Conservation (phyloP, 108 stramenopile genomes). For the Pseudonitzschia multiseries region DNA sequence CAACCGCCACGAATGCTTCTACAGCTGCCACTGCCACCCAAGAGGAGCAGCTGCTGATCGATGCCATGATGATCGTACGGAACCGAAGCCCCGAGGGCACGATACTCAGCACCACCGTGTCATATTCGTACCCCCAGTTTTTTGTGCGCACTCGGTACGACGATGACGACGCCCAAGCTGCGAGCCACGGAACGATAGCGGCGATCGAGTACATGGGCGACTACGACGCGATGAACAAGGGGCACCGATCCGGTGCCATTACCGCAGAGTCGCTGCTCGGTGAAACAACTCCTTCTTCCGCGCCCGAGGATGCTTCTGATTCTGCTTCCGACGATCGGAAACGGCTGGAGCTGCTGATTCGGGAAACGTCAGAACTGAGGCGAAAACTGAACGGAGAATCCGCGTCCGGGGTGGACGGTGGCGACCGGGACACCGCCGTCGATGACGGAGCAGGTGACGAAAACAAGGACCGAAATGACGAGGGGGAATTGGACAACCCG, state of each 20-base stretch:
- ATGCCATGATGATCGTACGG: background rate
- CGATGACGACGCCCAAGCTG: background rate
- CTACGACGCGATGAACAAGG: constrained; percentile 21
- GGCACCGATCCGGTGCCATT: constrained; percentile 14
- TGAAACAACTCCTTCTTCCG: too few relatives aligned
- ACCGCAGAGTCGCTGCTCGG: constrained; percentile 7
- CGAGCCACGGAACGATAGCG: too few relatives aligned
- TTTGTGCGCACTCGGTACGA: constrained; percentile 1
- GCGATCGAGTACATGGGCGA: constrained; percentile 19
- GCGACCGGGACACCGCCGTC: background rate
- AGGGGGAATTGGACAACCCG: background rate
- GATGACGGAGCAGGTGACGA: background rate
- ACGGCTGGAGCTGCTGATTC: too few relatives aligned
- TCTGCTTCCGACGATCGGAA: too few relatives aligned
- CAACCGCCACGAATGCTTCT: too few relatives aligned
- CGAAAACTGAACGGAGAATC: background rate
- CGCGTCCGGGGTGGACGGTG: background rate
- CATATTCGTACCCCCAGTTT: constrained; percentile 1
- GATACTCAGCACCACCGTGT: background rate
- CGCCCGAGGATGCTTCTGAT: too few relatives aligned
- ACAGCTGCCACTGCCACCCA: background rate
- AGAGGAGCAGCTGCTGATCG: background rate
- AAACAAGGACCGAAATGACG: background rate
- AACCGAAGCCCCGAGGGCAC: background rate
- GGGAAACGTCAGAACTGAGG: too few relatives aligned